A percentile compares a stretch with the other conserved stretches of the same genome.
Evolutionary conservation across 2,329 filamentous ascomycete genomes (phyloP).

Genomic region (Colletotrichum gigasporum): DNA sequence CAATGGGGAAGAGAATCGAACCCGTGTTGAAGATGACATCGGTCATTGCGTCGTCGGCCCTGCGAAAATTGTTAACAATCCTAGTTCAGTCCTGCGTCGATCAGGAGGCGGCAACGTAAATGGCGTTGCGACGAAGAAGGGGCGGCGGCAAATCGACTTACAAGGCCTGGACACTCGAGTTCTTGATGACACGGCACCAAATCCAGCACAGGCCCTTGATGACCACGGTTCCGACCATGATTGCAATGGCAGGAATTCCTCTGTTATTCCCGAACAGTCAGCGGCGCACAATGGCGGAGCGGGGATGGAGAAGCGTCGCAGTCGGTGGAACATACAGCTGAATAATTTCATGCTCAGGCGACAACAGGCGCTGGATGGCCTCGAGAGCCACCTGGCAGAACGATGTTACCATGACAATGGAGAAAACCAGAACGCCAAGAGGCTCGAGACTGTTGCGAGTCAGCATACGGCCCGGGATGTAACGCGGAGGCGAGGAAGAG

Average conservation of each 20-base stretch:
- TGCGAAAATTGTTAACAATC: constrained; percentile 35
- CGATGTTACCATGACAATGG: constrained; percentile 86
- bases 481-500: background rate
- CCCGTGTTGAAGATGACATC: constrained; percentile 93
- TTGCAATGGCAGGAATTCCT: constrained; percentile 75
- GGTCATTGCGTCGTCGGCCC: constrained; percentile 65
- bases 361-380: constrained; percentile 71
- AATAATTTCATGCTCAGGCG: constrained; percentile 73
- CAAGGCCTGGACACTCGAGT: constrained; percentile 85
- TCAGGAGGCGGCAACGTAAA: constrained; percentile 6
- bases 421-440: constrained; percentile 83
- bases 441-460: constrained; percentile 71
- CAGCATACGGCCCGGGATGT: constrained; percentile 15
- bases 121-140: constrained; percentile 1
- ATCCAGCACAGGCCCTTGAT: constrained; percentile 87
- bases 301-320: background rate
- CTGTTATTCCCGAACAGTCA: constrained; percentile 34
- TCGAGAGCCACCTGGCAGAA: constrained; percentile 82
- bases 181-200: constrained; percentile 87
- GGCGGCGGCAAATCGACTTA: constrained; percentile 44
- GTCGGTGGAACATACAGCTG: constrained; percentile 58
- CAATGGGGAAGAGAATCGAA: constrained; percentile 85
- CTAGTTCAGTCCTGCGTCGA: constrained; percentile 37
- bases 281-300: constrained; percentile 12
- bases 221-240: constrained; percentile 84